Conservation (phyloP, 1,284 basidiomycete species). For the Sparassis latifolia region DNA sequence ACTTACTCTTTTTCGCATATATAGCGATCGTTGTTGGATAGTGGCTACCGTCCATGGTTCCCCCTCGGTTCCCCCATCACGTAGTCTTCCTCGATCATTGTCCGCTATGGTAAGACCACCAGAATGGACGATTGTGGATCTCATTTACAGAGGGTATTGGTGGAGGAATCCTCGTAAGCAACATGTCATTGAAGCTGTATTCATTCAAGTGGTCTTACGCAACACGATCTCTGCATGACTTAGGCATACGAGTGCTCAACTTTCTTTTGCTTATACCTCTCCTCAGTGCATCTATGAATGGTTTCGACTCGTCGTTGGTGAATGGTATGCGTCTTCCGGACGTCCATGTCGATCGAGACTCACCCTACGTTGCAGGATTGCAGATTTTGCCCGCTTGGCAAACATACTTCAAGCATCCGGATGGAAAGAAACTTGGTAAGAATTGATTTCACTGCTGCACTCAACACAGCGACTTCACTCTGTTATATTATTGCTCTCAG, state of each 20-base stretch:
- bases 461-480: not conserved
- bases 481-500: conserved; percentile 23
- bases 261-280: conserved; percentile 52
- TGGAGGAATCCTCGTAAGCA: conserved; percentile 51
- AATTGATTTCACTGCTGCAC: conserved; percentile 2
- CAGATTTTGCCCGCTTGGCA: conserved; percentile 63
- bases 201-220: no score
- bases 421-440: conserved; percentile 45
- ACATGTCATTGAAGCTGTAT: no score
- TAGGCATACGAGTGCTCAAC: conserved; percentile 57
- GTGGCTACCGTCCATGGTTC: no score
- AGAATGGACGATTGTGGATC: conserved; percentile 50
- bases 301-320: conserved; percentile 55
- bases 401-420: conserved; percentile 43
- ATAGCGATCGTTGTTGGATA: no score
- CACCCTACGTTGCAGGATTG: conserved; percentile 32
- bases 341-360: not conserved
- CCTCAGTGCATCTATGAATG: conserved; percentile 54
- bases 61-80: not conserved
- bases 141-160: conserved; percentile 54
- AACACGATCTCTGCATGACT: not conserved
- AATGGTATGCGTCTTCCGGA: conserved; percentile 37
- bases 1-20: not conserved
- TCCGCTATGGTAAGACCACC: conserved; percentile 14
- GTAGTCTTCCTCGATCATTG: not conserved